Percentiles rank a stretch among this genome's conserved stretches.
Conservation (phyloP, 176 grass and related monocot species). For the Elymus sibiricus region DNA sequence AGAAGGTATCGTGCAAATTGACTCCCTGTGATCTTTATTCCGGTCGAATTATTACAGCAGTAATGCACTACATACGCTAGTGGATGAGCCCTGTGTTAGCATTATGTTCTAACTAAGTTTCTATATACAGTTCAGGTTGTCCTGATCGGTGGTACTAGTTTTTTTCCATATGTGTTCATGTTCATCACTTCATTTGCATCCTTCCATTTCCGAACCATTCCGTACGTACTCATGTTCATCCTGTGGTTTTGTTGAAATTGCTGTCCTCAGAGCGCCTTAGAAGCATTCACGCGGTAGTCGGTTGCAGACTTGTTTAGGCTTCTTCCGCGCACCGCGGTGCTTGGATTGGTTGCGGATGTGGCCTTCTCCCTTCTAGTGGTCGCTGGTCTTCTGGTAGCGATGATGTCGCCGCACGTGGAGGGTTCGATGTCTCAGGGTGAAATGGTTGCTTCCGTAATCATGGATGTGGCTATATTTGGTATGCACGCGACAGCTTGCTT, state of each 20-base stretch:
- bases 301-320: background rate
- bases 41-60: background rate
- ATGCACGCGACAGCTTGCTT: background rate
- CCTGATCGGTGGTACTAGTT: background rate
- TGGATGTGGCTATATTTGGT: background rate
- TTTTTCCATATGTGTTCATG: background rate
- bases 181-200: background rate
- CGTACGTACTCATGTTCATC: background rate
- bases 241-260: background rate
- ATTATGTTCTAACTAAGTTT: background rate
- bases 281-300: background rate
- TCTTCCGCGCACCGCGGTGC: no score
- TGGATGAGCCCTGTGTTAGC: background rate
- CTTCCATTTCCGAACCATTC: background rate
- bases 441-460: background rate
- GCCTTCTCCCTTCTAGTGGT: background rate
- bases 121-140: no score
- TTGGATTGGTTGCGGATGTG: background rate
- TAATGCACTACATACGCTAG: background rate
- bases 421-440: background rate
- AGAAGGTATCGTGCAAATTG: background rate
- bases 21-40: background rate
- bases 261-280: background rate
- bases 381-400: background rate
- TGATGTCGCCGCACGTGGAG: background rate